Evolutionary conservation across 371 early-diverging fungal species (phyloP).

Genomic region (Haplosporangium sp.): DNA sequence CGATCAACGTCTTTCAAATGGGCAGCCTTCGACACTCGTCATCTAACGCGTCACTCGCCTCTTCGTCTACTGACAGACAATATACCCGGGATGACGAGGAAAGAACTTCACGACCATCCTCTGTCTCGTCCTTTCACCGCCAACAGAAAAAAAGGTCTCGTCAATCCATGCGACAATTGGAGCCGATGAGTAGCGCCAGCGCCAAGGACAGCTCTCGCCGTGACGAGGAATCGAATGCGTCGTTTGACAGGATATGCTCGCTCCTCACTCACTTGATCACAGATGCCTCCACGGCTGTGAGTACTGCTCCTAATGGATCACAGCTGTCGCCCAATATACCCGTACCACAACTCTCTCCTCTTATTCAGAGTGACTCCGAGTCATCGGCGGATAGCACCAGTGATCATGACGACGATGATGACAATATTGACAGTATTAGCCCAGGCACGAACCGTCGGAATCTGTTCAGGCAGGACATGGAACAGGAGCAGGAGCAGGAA

Average conservation of each 20-base stretch:
- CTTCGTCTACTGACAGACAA: constrained; percentile 33
- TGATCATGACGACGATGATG: constrained; percentile 13
- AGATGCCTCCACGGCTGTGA: constrained; percentile 51
- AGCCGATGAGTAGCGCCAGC: constrained; percentile 10
- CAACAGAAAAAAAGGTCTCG: constrained; percentile 27
- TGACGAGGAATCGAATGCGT: constrained; percentile 35
- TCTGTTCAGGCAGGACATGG: neutral
- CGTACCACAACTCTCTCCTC: constrained; percentile 28
- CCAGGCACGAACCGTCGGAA: neutral
- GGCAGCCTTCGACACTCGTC: constrained; percentile 30
- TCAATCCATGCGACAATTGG: constrained; percentile 37
- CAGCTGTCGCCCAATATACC: constrained; percentile 27
- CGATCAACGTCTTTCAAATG: constrained; percentile 11
- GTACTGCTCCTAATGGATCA: constrained; percentile 42
- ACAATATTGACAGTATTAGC: constrained; percentile 7
- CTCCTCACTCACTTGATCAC: constrained; percentile 44
- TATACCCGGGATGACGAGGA: constrained; percentile 52
- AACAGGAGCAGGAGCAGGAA: neutral
- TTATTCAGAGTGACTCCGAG: constrained; percentile 30
- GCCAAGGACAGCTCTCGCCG: constrained; percentile 6
- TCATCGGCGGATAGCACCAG: constrained; percentile 23
- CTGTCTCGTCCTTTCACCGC: constrained; percentile 31
- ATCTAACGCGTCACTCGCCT: constrained; percentile 27
- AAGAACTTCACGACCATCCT: constrained; percentile 26
- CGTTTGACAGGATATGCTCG: constrained; percentile 48